Evolutionary conservation across 2,329 filamentous ascomycete genomes (phyloP).

Genomic region (Cryoendolithus antarcticus): DNA sequence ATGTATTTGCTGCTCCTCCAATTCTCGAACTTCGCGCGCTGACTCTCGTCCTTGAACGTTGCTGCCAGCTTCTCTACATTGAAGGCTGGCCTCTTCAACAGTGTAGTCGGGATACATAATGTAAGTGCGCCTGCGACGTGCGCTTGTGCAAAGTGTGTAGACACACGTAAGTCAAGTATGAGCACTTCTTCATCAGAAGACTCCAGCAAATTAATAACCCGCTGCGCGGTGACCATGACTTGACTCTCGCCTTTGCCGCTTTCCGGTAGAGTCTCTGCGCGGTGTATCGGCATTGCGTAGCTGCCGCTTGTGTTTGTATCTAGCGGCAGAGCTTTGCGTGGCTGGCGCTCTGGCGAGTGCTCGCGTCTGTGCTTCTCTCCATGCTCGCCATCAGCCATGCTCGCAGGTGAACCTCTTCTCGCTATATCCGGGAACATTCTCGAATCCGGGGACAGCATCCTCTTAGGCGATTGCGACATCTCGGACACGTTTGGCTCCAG

Average conservation of each 20-base stretch:
- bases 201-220: slow-evolving; percentile 36
- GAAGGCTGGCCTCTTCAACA: slow-evolving; percentile 83
- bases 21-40: slow-evolving; percentile 59
- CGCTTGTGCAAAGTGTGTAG: slow-evolving; percentile 64
- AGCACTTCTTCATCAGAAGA: slow-evolving; percentile 45
- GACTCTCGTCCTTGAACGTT: slow-evolving; percentile 63
- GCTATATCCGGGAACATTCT: slow-evolving; percentile 29
- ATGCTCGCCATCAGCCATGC: slow-evolving; percentile 23
- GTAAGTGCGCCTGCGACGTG: slow-evolving; percentile 74
- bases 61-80: slow-evolving; percentile 77
- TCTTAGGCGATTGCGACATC: slow-evolving; percentile 32
- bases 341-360: slow-evolving; percentile 17
- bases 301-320: slow-evolving; percentile 11
- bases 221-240: slow-evolving; percentile 34
- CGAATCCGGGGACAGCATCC: slow-evolving; percentile 35
- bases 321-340: slow-evolving; percentile 18
- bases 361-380: slow-evolving; percentile 21
- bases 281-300: slow-evolving; percentile 14
- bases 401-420: slow-evolving; percentile 35
- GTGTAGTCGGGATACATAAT: slow-evolving; percentile 85
- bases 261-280: slow-evolving; percentile 36
- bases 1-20: slow-evolving; percentile 69
- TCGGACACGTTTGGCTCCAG: slow-evolving; percentile 18
- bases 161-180: slow-evolving; percentile 75
- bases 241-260: slow-evolving; percentile 22